Evolutionary conservation across 768 basidiomycete genomes (phyloP).

Genomic region (Calocybe cyanea): DNA sequence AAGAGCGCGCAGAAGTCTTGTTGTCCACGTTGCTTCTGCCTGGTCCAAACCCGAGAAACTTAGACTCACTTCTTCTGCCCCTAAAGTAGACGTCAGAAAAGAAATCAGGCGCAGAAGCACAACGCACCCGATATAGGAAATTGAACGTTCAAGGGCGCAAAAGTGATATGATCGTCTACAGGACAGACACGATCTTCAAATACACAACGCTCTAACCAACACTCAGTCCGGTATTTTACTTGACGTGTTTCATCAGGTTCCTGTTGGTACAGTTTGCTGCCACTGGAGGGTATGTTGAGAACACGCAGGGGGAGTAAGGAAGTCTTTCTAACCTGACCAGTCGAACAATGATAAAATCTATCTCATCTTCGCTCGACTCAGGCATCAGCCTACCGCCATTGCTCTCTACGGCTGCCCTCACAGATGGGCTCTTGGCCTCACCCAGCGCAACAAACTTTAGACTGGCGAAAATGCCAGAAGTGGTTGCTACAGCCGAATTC

Average conservation of each 20-base stretch:
- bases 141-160: conserved; percentile 56
- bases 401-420: conserved; percentile 57
- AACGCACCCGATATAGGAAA: conserved; percentile 55
- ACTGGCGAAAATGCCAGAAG: conserved; percentile 48
- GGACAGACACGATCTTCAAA: conserved; percentile 69
- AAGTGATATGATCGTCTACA: conserved; percentile 65
- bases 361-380: conserved; percentile 44
- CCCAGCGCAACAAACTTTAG: conserved; percentile 58
- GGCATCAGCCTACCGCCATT: conserved; percentile 50
- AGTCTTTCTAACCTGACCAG: conserved; percentile 58
- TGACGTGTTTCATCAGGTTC: conserved; percentile 47
- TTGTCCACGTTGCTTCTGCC: conserved; percentile 62
- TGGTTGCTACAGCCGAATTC: conserved; percentile 7
- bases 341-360: conserved; percentile 67
- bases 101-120: conserved; percentile 10
- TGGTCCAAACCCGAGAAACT: conserved; percentile 77
- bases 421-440: conserved; percentile 57
- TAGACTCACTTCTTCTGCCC: conserved; percentile 51
- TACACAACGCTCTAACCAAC: conserved; percentile 89
- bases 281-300: conserved; percentile 38
- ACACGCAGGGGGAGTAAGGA: not conserved
- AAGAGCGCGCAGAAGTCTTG: conserved; percentile 62
- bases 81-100: conserved; percentile 26
- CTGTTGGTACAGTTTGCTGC: conserved; percentile 60
- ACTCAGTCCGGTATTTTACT: conserved; percentile 78